These are phyloP conservation scores for Ceratobasidium sp. DNA, from an alignment of 1,284 basidiomycete genomes.

Conservation along the genomic window DNA sequence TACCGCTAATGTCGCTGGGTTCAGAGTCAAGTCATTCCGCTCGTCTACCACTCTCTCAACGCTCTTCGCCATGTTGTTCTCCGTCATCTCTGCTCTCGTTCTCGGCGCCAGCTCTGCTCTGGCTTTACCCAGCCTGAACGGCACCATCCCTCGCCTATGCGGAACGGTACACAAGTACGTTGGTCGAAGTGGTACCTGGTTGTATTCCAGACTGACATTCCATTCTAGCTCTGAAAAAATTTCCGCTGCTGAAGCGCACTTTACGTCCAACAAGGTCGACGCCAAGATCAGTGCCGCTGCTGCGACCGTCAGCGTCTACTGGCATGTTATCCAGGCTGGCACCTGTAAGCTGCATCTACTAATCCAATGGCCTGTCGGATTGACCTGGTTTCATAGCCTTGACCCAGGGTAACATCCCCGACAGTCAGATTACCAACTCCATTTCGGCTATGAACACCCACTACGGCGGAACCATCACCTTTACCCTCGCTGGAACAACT, in stretches of 20 bases:
- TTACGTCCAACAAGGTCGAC: slow-evolving; percentile 48
- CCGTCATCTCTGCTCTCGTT: slow-evolving; percentile 27
- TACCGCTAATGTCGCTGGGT: neutral
- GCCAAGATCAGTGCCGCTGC: slow-evolving; percentile 22
- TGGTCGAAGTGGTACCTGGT: neutral
- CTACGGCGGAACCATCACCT: slow-evolving; percentile 55
- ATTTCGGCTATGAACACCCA: slow-evolving; percentile 62
- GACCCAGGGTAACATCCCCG: slow-evolving; percentile 61
- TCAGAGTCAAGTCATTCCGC: slow-evolving; percentile 4
- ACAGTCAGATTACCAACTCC: slow-evolving; percentile 58
- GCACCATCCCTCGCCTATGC: slow-evolving; percentile 36
- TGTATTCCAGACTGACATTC: neutral
- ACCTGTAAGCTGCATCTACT: slow-evolving; percentile 8
- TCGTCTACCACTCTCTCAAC: slow-evolving; percentile 3
- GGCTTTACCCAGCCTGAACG: slow-evolving; percentile 37
- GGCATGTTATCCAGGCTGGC: slow-evolving; percentile 62
- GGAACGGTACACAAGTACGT: slow-evolving; percentile 35
- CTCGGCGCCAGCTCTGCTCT: slow-evolving; percentile 42
- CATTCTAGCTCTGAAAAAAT: slow-evolving; percentile 16
- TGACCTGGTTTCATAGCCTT: slow-evolving; percentile 49
- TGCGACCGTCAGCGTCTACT: slow-evolving; percentile 57
- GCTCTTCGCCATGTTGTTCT: slow-evolving; percentile 35
- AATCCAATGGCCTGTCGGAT: neutral
- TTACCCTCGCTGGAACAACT: slow-evolving; percentile 52
- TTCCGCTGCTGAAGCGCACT: slow-evolving; percentile 54